These are phyloP conservation scores for Aspergillus ostianus DNA, from an alignment of 495 filamentous ascomycete species.

Conservation along the genomic window DNA sequence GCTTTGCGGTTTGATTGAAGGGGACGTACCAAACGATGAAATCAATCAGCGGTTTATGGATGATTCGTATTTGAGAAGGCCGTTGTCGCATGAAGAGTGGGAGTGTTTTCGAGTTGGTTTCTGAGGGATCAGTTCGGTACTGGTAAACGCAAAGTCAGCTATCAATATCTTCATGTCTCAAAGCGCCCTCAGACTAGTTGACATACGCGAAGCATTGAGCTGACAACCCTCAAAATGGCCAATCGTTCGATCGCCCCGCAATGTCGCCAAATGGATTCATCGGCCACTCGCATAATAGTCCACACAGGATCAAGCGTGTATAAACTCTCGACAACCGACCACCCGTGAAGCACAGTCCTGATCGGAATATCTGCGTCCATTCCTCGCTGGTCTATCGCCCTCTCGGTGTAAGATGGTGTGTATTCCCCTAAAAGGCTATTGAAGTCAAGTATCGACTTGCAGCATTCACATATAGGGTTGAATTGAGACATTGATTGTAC, in stretches of 20 bases:
- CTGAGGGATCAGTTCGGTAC: conserved; percentile 15
- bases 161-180: not conserved
- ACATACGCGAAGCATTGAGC: conserved; percentile 19
- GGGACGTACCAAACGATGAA: conserved; percentile 14
- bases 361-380: conserved; percentile 16
- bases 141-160: not conserved
- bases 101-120: conserved; percentile 4
- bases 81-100: conserved; percentile 16
- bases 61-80: conserved; percentile 14
- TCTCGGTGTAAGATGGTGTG: not conserved
- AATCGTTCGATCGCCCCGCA: conserved; percentile 13
- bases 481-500: not conserved
- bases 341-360: conserved; percentile 12
- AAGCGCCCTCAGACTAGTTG: not conserved
- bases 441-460: not conserved
- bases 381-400: conserved; percentile 8
- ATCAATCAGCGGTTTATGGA: conserved; percentile 19
- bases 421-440: conserved; percentile 13
- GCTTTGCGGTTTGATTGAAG: not conserved
- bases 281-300: conserved; percentile 13
- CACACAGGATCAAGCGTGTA: conserved; percentile 15
- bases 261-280: conserved; percentile 13
- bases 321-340: conserved; percentile 9
- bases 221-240: conserved; percentile 13
- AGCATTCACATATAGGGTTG: not conserved